phyloP scores from a whole-genome alignment of 1,284 basidiomycete species.

The Wallemia mellicola region DNA sequence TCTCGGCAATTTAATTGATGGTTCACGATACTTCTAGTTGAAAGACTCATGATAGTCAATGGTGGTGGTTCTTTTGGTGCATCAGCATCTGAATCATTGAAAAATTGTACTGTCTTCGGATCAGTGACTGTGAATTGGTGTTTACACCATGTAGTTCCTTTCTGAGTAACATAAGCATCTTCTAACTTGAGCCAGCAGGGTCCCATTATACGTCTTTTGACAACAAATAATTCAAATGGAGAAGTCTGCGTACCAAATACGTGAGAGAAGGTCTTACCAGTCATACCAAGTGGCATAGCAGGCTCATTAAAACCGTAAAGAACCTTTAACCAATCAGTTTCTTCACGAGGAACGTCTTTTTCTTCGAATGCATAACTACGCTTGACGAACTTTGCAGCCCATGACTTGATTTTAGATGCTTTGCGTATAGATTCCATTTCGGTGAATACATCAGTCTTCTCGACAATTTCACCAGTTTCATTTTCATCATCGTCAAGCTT shows the following conservation, averaged over 20 bases:
- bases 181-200: conserved; percentile 86
- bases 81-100: conserved; percentile 32
- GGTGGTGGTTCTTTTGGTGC: conserved; percentile 64
- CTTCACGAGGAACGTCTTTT: conserved; percentile 44
- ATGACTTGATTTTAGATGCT: conserved; percentile 42
- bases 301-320: conserved; percentile 30
- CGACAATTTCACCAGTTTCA: conserved; percentile 46
- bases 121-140: conserved; percentile 58
- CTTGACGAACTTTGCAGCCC: conserved; percentile 47
- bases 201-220: conserved; percentile 95
- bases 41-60: conserved; percentile 66
- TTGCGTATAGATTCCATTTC: conserved; percentile 59
- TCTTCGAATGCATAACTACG: conserved; percentile 84
- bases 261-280: conserved; percentile 53
- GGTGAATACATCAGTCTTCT: conserved; percentile 36
- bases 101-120: conserved; percentile 28
- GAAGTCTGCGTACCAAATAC: conserved; percentile 80
- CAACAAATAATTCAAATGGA: conserved; percentile 75
- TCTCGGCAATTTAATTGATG: conserved; percentile 80
- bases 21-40: conserved; percentile 73
- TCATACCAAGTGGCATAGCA: conserved; percentile 35
- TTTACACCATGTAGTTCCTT: conserved; percentile 78
- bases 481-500: conserved; percentile 24
- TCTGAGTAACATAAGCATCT: conserved; percentile 35
- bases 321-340: conserved; percentile 72